Evolutionary conservation across 805 yeast genomes (phyloP).

Genomic region (Suhomyces sp.): DNA sequence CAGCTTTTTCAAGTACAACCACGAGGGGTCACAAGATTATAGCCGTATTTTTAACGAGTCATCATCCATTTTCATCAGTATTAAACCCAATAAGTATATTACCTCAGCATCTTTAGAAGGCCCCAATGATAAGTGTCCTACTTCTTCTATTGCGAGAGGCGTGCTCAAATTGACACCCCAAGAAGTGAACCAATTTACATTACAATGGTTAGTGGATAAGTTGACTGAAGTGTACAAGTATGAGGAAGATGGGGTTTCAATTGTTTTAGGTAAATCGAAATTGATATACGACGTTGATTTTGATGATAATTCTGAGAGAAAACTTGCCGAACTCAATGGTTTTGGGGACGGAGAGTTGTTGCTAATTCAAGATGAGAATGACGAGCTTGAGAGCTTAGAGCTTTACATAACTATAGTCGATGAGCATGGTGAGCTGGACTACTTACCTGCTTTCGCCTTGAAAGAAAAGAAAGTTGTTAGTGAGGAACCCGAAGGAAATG

Average conservation of each 20-base stretch:
- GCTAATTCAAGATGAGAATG: conserved; percentile 79
- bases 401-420: conserved; percentile 45
- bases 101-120: conserved; percentile 58
- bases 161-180: conserved; percentile 36
- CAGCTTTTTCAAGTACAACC: conserved; percentile 38
- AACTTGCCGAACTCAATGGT: conserved; percentile 51
- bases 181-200: conserved; percentile 27
- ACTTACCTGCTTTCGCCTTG: neutral
- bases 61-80: conserved; percentile 39
- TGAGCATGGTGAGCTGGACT: neutral
- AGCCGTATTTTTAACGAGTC: conserved; percentile 17
- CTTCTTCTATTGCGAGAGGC: conserved; percentile 53
- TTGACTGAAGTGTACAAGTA: conserved; percentile 53
- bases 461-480: conserved; percentile 5
- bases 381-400: conserved; percentile 59
- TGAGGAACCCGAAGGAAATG: conserved; percentile 4
- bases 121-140: conserved; percentile 73
- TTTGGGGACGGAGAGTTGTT: conserved; percentile 61
- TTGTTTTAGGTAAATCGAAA: conserved; percentile 57
- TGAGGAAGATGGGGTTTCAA: conserved; percentile 49
- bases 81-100: conserved; percentile 59
- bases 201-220: conserved; percentile 52
- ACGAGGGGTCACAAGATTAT: conserved; percentile 26
- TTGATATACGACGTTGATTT: conserved; percentile 84
- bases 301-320: conserved; percentile 65